phyloP scores from a whole-genome alignment of 2,329 filamentous ascomycete species.

The Chaetomiaceae sp. region DNA sequence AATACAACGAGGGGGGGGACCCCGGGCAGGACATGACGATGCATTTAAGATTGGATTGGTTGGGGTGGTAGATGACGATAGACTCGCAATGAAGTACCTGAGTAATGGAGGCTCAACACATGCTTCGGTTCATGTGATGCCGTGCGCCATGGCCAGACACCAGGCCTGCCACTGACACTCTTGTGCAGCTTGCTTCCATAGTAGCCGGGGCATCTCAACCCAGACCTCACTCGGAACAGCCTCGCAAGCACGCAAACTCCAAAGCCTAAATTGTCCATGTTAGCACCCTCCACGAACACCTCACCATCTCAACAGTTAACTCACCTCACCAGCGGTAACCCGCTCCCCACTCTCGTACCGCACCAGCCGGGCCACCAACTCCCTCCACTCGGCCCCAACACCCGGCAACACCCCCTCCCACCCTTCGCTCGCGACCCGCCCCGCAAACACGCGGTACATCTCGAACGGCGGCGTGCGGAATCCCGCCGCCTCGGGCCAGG shows the following conservation, averaged over 20 bases:
- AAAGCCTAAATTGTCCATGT: constrained; percentile 7
- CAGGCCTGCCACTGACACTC: too few relatives aligned
- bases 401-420: constrained; percentile 68
- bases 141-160: too few relatives aligned
- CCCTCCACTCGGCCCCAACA: constrained; percentile 50
- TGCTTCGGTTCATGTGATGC: too few relatives aligned
- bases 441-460: constrained; percentile 72
- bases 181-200: too few relatives aligned
- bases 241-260: constrained; percentile 11
- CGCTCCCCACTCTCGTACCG: constrained; percentile 62
- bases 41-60: too few relatives aligned
- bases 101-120: too few relatives aligned
- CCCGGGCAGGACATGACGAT: too few relatives aligned
- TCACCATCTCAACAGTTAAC: not conserved
- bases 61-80: too few relatives aligned
- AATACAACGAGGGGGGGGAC: too few relatives aligned
- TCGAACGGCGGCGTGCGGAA: constrained; percentile 79
- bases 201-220: too few relatives aligned
- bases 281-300: too few relatives aligned
- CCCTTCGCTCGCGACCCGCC: constrained; percentile 45
- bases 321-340: constrained; percentile 48
- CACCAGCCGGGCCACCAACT: constrained; percentile 63
- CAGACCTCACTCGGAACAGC: not conserved
- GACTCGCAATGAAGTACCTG: too few relatives aligned
- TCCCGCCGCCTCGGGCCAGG: constrained; percentile 71